Evolutionary conservation across 345 rosid species (phyloP), one percentile per base, ranked within the genome.

Genomic region (Cardamine occulta): DNA sequence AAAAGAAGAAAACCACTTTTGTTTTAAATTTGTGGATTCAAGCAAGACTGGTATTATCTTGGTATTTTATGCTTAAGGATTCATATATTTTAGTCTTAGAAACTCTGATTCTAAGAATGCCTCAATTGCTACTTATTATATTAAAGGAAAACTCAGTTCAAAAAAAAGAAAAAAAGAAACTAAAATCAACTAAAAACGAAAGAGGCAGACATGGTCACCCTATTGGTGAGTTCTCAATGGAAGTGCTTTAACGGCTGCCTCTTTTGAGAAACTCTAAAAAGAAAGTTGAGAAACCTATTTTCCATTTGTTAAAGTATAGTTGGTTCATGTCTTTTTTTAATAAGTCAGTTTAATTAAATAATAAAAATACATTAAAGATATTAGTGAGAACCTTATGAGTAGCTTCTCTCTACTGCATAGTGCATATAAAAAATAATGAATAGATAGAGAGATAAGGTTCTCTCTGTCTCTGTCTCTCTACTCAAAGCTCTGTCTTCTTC

Each of bases 401-500:
- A 19, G 19, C 1, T 19, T 19, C 19, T 19, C 19, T 19, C 66
- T 19, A 66, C 28, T 26, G 52, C 11, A 37, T 42, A 66, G 21
- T 57, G 54, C 73, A 66, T 47, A 24, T 56, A 35, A 65, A 58
- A 48, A 19, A 13, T 47, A 32, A 66, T 3, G 31, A 12, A 56
- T 49, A 64, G 55, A 65, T 15, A 63, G 63, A 64, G 67, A 74
- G 65, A 66, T 42, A 17, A n/a, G 6, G 0, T 21, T 35, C 31
- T 63, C 44, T 11, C 40, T 37, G 31, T 4, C 4, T 55, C 45
- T 70, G 54, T 31, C 2, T 17, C 40, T 75, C 79, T 68, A 52
- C 70, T 55, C 48, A 61, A 66, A 68, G 55, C 35, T 49, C n/a
- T 68, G 55, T 75, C 45, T 21, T 67, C 68, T 40, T 49, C 24